Evolutionary conservation across 176 grass and related monocot genomes (phyloP), one percentile per base, ranked within the genome.

Genomic region (Tuctoria greenei): DNA sequence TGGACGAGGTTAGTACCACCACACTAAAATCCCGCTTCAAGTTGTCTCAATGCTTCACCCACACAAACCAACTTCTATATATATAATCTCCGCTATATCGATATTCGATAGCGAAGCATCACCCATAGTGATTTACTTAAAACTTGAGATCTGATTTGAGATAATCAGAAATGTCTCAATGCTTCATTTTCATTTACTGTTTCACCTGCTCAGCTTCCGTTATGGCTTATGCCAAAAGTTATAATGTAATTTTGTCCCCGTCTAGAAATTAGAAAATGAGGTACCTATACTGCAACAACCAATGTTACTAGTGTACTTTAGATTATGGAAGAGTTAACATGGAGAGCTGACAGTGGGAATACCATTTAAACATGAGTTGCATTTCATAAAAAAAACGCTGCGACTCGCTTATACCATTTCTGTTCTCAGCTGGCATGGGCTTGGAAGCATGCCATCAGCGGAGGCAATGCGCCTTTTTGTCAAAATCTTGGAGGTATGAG

Each of bases 381-480:
- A 46, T 49, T 6, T 44, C 17, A n/a, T 82, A 43, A 26, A 39
- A 66, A n/a, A 54, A 83, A 28, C 3, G 64, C 8, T 38, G 25
- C 59, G 13, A 12, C 57, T 47, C 37, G 10, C 44, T 83, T 61
- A 79, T 58, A 43, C 76, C 24, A 21, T 75, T 56, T 79, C 16
- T 76, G 36, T 62, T 80, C 81, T 70, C 69, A 99, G 96, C 82
- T 99, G 96, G 92, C 84, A 99, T 86, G 89, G 92, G 37, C 92
- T 99, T 69, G 96, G 91, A 75, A 92, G 82, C 66, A 92, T 99
- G 84, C 82, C 89, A 24, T 85, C 92, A 36, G 71, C 89, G 1
- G 96, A 99, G 87, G 96, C 96, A 31, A 99, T 99, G 95, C 92
- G 89, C 24, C 82, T 99, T 68, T 99, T 99, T 65, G 96, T 99